A percentile compares a stretch with the other conserved stretches of the same genome.
phyloP scores from a whole-genome alignment of 2,329 filamentous ascomycete species.

The Arthrobotrys musiformis region DNA sequence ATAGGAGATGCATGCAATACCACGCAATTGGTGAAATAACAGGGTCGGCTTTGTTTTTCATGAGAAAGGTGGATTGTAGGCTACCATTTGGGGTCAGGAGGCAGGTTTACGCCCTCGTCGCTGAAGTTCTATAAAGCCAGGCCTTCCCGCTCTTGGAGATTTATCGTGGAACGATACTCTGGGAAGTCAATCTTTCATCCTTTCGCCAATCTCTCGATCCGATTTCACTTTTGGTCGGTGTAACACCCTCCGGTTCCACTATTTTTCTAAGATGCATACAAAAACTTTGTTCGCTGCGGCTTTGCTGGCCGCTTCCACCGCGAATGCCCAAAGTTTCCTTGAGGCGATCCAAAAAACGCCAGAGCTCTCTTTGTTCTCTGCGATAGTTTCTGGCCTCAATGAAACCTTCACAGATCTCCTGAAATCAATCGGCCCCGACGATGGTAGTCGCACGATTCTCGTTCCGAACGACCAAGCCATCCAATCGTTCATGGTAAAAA shows the following conservation, averaged over 20 bases:
- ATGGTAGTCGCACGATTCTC: slow-evolving; percentile 25
- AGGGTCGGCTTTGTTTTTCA: neutral
- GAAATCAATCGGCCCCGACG: neutral
- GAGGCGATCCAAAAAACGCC: slow-evolving; percentile 22
- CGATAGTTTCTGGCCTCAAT: slow-evolving; percentile 25
- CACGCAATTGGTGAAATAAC: neutral
- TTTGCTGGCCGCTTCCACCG: slow-evolving; percentile 19
- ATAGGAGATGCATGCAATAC: slow-evolving; percentile 10
- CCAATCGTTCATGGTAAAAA: slow-evolving; percentile 22
- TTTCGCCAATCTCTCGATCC: slow-evolving; percentile 11
- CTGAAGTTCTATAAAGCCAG: slow-evolving; percentile 13
- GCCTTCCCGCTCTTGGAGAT: neutral
- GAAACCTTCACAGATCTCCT: slow-evolving; percentile 27
- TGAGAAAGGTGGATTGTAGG: neutral
- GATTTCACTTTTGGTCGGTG: slow-evolving; percentile 29
- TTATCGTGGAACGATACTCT: neutral
- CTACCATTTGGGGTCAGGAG: neutral
- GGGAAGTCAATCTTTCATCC: slow-evolving; percentile 4
- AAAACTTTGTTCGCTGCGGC: slow-evolving; percentile 11
- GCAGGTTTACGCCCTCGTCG: no score
- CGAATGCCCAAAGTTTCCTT: slow-evolving; percentile 33
- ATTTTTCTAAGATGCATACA: slow-evolving; percentile 11
- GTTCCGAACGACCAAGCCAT: slow-evolving; percentile 48
- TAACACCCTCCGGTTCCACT: slow-evolving; percentile 12
- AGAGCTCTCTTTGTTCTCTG: slow-evolving; percentile 38